Evolutionary conservation across 148 eudicot species (phyloP), one percentile per base, ranked within the genome.

Genomic region (Rhododendron molle): DNA sequence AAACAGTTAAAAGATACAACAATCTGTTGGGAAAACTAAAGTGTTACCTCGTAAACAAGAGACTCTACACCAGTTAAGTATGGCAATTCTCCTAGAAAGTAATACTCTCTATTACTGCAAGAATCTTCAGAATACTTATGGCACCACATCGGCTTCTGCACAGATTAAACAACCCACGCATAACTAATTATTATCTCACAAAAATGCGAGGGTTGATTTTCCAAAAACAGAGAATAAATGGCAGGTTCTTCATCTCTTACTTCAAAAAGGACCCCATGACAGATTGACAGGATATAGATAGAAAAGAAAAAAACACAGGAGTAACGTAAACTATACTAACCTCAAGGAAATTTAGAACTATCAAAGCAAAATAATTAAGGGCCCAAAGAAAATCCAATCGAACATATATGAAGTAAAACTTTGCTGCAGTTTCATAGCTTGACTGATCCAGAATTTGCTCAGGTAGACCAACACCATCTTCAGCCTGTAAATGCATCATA

Each of bases 101-200:
- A 96, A 85, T 93, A 92, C 15, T 85, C 93, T 88, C 98, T 91
- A 58, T 95, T 85, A 81, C 78, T 90, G 90, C 99, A 96, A 84
- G 96, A 89, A 85, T 80, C 81, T 82, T 52, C 89, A 50, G 85
- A 81, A 50, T 87, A 32, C 86, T 82, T 88, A 40, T 85, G 83
- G 83, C 99, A 96, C 99, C 99, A 96, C 87, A 95, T 85, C n/a
- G 99, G 99, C 89, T 90, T 94, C 99, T 96, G 97, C 85, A 84
- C 32, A 88, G 36, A 58, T 87, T 78, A 84, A 84, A 56, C 46
- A 81, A 52, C 76, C 72, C 80, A 67, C 21, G 28, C 67, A 65
- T 21, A 76, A 56, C 52, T 78, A 34, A 71, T 10, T n/a, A 71
- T 10, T n/a, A 32, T 47, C 71, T 28, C n/a, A 26, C 21, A 6